phyloP scores from a whole-genome alignment of 352 stramenopile species.

The Plasmopara muralis region DNA sequence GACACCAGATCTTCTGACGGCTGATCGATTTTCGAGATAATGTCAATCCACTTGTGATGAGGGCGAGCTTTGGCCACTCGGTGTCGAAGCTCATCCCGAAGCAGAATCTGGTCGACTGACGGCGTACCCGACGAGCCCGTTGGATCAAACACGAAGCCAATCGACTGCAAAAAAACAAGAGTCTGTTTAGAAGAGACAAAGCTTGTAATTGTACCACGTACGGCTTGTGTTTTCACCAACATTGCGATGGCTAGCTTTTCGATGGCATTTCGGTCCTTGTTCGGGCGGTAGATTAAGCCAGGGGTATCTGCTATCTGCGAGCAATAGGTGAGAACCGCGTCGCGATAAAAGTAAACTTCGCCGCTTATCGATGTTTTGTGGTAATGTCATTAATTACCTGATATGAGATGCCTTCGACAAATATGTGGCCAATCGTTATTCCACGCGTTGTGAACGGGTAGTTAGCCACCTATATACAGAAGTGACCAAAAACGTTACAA shows the following conservation, averaged over 20 bases:
- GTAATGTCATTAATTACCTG: constrained; percentile 31
- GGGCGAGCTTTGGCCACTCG: constrained; percentile 35
- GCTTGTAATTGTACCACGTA: constrained; percentile 10
- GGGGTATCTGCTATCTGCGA: constrained; percentile 76
- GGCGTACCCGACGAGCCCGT: constrained; percentile 59
- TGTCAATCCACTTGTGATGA: constrained; percentile 72
- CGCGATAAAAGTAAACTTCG: neutral
- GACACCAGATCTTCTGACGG: constrained; percentile 31
- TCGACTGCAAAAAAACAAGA: constrained; percentile 36
- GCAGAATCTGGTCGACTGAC: constrained; percentile 48
- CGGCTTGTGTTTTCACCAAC: constrained; percentile 68
- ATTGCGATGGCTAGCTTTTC: constrained; percentile 69
- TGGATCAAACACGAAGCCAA: constrained; percentile 83
- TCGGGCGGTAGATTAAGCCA: constrained; percentile 56
- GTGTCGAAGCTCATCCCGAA: constrained; percentile 64
- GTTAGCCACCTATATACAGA: constrained; percentile 57
- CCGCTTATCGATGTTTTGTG: neutral
- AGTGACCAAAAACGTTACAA: neutral
- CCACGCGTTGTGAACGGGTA: constrained; percentile 84
- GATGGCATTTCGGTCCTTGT: constrained; percentile 62
- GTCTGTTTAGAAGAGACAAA: constrained; percentile 3
- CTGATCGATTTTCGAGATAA: constrained; percentile 82
- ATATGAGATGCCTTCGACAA: constrained; percentile 73
- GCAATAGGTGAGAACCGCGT: neutral
- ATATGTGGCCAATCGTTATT: constrained; percentile 86